phyloP scores from a whole-genome alignment of 2,329 filamentous ascomycete species.

The Monosporascus sp. region DNA sequence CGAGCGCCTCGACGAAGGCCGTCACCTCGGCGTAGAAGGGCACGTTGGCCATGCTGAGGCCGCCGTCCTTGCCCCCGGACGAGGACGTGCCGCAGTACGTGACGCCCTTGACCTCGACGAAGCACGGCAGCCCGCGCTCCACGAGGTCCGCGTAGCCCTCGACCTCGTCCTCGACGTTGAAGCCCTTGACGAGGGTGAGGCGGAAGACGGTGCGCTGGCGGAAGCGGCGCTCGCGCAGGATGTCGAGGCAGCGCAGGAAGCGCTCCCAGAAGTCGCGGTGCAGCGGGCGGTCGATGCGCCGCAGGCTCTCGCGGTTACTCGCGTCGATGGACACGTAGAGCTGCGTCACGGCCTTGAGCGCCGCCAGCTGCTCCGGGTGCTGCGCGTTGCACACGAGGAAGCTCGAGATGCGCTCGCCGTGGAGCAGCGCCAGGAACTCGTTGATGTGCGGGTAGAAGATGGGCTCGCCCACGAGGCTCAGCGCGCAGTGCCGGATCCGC shows the following conservation, averaged over 20 bases:
- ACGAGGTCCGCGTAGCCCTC: constrained; percentile 87
- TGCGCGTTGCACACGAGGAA: constrained; percentile 98
- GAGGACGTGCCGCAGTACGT: constrained; percentile 93
- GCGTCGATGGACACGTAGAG: constrained; percentile 96
- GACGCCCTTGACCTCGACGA: constrained; percentile 93
- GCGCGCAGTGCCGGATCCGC: constrained; percentile 86
- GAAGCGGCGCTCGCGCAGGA: constrained; percentile 76
- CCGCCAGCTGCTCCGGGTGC: constrained; percentile 83
- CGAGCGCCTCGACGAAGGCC: constrained; percentile 73
- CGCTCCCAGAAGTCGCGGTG: constrained; percentile 98
- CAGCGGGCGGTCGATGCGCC: constrained; percentile 84
- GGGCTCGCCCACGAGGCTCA: constrained; percentile 92
- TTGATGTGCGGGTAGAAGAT: constrained; percentile 99
- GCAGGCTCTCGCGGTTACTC: constrained; percentile 79
- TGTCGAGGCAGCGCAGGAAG: constrained; percentile 85
- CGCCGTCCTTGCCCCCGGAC: constrained; percentile 71
- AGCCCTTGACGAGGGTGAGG: constrained; percentile 92
- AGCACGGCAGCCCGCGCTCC: constrained; percentile 79
- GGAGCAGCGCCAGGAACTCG: constrained; percentile 78
- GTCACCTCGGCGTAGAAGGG: constrained; percentile 91
- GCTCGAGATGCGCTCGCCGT: constrained; percentile 80
- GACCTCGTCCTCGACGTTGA: constrained; percentile 93
- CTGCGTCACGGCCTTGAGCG: constrained; percentile 82
- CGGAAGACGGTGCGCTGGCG: constrained; percentile 91
- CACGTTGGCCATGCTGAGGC: constrained; percentile 94